Percentiles rank a stretch among this genome's conserved stretches.
Conservation (phyloP, 1,139 yeast species). For the Blastobotrys arbuscula region DNA sequence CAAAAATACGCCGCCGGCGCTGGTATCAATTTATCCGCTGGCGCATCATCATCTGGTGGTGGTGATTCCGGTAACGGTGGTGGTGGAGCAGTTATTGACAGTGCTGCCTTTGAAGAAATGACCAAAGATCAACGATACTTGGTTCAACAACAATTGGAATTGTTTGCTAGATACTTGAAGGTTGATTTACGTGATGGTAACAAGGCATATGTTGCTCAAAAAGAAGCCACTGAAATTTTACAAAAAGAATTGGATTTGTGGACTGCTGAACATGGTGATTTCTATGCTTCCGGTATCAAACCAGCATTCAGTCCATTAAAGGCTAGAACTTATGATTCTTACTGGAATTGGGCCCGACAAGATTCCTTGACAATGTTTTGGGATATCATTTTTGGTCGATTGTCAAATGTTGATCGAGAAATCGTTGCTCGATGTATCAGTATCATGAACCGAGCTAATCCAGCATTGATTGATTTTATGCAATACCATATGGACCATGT, state of each 20-base stretch:
- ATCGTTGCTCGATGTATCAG: conserved; percentile 94
- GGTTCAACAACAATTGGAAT: conserved; percentile 94
- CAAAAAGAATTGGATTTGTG: conserved; percentile 90
- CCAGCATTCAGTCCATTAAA: conserved; percentile 88
- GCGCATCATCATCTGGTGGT: conserved; percentile 49
- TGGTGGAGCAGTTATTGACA: conserved; percentile 87
- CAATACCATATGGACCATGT: conserved; percentile 94
- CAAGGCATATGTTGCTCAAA: conserved; percentile 78
- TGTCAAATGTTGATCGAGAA: conserved; percentile 88
- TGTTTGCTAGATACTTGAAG: conserved; percentile 89
- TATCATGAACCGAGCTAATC: conserved; percentile 96
- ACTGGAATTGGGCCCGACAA: conserved; percentile 99
- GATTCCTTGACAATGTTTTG: conserved; percentile 90
- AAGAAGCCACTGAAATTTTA: conserved; percentile 74
- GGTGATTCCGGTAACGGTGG: conserved; percentile 49
- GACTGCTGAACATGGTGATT: conserved; percentile 93
- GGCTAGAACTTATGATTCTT: conserved; percentile 94
- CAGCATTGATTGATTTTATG: conserved; percentile 90
- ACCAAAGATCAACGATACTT: conserved; percentile 83
- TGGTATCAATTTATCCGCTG: conserved; percentile 71
- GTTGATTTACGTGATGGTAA: conserved; percentile 89
- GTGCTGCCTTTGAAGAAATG: conserved; percentile 93
- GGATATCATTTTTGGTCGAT: conserved; percentile 91
- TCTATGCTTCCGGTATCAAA: conserved; percentile 83
- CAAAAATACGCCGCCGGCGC: conserved; percentile 79